phyloP scores from a whole-genome alignment of 495 filamentous ascomycete genomes.

The Aspergillus carlsbadensis region DNA sequence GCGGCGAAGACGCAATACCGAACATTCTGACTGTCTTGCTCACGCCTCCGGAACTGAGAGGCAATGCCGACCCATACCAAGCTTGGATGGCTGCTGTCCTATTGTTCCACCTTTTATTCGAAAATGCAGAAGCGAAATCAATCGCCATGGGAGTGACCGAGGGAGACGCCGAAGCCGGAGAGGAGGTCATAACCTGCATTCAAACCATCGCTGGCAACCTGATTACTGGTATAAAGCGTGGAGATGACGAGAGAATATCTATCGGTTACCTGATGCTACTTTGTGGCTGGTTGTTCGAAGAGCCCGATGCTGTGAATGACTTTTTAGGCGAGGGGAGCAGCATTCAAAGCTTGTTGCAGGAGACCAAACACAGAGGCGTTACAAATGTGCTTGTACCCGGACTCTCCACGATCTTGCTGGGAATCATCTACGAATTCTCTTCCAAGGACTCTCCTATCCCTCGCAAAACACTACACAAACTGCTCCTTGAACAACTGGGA shows the following conservation, averaged over 20 bases:
- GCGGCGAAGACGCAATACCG: slow-evolving; percentile 79
- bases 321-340: slow-evolving; percentile 94
- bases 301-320: slow-evolving; percentile 87
- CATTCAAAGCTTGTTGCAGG: slow-evolving; percentile 79
- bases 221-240: slow-evolving; percentile 68
- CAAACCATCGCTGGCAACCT: slow-evolving; percentile 83
- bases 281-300: slow-evolving; percentile 91
- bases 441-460: slow-evolving; percentile 94
- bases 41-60: slow-evolving; percentile 53
- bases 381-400: slow-evolving; percentile 71
- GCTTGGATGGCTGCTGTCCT: slow-evolving; percentile 90
- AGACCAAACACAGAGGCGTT: slow-evolving; percentile 59
- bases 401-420: slow-evolving; percentile 78
- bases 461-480: slow-evolving; percentile 74
- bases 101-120: slow-evolving; percentile 84
- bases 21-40: slow-evolving; percentile 86
- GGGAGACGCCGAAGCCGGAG: slow-evolving; percentile 84
- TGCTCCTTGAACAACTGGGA: slow-evolving; percentile 76
- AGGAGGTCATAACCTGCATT: slow-evolving; percentile 94
- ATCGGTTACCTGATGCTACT: slow-evolving; percentile 90
- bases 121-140: slow-evolving; percentile 75
- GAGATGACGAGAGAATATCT: slow-evolving; percentile 76
- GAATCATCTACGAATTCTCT: slow-evolving; percentile 94
- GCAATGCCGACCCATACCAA: slow-evolving; percentile 78
- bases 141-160: slow-evolving; percentile 80